phyloP scores from a whole-genome alignment of 2,329 filamentous ascomycete genomes.

The Calonectria pseudoturangicola region DNA sequence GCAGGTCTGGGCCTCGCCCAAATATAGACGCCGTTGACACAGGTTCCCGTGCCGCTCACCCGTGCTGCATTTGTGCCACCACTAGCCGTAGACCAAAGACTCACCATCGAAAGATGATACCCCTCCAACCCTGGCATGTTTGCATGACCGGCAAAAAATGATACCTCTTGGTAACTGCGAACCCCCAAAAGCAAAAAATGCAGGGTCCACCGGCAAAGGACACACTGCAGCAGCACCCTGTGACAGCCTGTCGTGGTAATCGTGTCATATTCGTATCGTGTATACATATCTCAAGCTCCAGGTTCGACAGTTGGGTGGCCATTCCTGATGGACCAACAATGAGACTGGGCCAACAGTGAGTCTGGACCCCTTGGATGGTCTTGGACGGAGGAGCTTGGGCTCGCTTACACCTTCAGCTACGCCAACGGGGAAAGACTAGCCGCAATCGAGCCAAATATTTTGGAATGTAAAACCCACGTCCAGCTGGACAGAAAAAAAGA shows the following conservation, averaged over 20 bases:
- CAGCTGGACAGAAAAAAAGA: not conserved
- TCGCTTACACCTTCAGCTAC: not conserved
- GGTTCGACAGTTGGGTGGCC: not conserved
- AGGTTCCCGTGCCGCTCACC: constrained; percentile 28
- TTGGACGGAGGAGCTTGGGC: not conserved
- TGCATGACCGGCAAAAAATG: not conserved
- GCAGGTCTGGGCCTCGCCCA: not conserved
- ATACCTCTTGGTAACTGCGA: constrained; percentile 14
- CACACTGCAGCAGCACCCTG: not conserved
- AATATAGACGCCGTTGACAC: constrained; percentile 20
- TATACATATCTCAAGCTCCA: constrained; percentile 8
- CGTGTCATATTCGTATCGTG: constrained; percentile 32
- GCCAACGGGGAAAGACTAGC: not conserved
- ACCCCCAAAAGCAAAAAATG: not conserved
- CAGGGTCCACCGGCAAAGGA: not conserved
- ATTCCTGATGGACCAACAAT: not conserved
- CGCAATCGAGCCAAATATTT: not conserved
- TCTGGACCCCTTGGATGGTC: not conserved
- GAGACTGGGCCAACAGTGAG: constrained; percentile 7
- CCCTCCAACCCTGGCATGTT: not conserved
- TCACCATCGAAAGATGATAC: not conserved
- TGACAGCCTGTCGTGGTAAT: constrained; percentile 2
- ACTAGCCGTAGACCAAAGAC: not conserved
- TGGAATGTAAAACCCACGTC: constrained; percentile 9
- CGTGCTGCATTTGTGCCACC: constrained; percentile 21